Percentiles rank a stretch among this genome's conserved stretches.
phyloP scores from a whole-genome alignment of 164 flowering plant species.

The Piper longum region DNA sequence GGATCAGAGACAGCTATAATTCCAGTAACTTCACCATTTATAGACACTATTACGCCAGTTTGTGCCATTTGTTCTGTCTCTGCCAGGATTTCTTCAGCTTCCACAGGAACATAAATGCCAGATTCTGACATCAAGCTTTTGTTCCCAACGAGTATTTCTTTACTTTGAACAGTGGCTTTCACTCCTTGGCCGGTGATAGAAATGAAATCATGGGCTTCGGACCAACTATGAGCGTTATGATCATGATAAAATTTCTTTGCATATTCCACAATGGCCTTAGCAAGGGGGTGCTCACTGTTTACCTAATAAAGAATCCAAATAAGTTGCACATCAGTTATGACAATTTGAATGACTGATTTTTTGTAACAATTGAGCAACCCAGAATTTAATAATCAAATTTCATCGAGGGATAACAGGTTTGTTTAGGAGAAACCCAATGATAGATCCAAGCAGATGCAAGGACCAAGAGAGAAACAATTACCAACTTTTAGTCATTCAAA shows the following conservation, averaged over 20 bases:
- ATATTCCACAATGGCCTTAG: conserved; percentile 71
- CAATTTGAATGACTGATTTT: no score
- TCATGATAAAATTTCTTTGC: conserved; percentile 48
- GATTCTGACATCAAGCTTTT: conserved; percentile 55
- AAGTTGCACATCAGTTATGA: no score
- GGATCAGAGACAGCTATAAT: conserved; percentile 83
- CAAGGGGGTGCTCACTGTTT: conserved; percentile 93
- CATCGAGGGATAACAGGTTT: no score
- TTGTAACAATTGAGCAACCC: no score
- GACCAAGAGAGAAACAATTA: no score
- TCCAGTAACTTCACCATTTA: conserved; percentile 61
- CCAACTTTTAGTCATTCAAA: no score
- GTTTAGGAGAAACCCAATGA: no score
- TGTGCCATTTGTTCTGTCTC: conserved; percentile 67
- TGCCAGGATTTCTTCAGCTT: conserved; percentile 43
- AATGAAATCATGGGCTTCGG: conserved; percentile 59
- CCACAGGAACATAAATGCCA: conserved; percentile 30
- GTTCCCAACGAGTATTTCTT: conserved; percentile 66
- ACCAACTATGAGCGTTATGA: conserved; percentile 18
- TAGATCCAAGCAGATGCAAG: no score
- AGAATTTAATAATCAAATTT: no score
- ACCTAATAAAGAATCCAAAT: conserved; percentile 22
- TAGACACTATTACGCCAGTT: conserved; percentile 66
- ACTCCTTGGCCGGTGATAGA: conserved; percentile 89
- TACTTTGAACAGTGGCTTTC: conserved; percentile 49